Percentiles rank a stretch among this genome's conserved stretches.
These are phyloP conservation scores for Hyphopichia fennica DNA, from an alignment of 1,139 yeast genomes.

Conservation along the genomic window DNA sequence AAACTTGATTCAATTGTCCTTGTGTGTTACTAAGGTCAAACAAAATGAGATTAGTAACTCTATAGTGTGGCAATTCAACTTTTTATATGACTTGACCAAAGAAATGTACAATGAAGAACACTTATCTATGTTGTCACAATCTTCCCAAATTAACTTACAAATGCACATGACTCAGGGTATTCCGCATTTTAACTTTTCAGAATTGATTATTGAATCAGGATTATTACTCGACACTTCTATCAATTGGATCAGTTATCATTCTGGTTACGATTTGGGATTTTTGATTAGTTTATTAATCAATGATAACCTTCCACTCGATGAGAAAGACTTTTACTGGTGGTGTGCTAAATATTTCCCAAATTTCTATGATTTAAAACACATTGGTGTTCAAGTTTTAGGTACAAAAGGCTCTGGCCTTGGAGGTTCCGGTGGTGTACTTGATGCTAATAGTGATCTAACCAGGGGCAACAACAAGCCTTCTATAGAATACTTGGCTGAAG, in stretches of 20 bases:
- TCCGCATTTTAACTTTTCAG: slow-evolving; percentile 78
- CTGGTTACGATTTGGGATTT: slow-evolving; percentile 95
- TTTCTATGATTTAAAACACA: slow-evolving; percentile 78
- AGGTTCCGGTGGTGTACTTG: slow-evolving; percentile 8
- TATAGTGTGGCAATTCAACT: slow-evolving; percentile 94
- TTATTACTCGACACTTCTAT: slow-evolving; percentile 69
- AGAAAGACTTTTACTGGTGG: slow-evolving; percentile 75
- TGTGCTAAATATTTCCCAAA: slow-evolving; percentile 75
- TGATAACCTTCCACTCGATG: slow-evolving; percentile 76
- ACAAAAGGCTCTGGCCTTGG: slow-evolving; percentile 6
- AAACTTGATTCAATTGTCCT: slow-evolving; percentile 82
- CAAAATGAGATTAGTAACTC: slow-evolving; percentile 66
- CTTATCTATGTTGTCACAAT: slow-evolving; percentile 65
- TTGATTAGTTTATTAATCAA: slow-evolving; percentile 75
- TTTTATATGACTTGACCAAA: slow-evolving; percentile 68
- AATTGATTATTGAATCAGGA: slow-evolving; percentile 83
- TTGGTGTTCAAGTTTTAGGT: slow-evolving; percentile 56
- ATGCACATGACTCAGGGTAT: slow-evolving; percentile 79
- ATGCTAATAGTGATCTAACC: slow-evolving; percentile 13
- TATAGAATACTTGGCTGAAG: slow-evolving; percentile 56
- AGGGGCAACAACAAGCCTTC: slow-evolving; percentile 40
- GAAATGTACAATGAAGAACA: slow-evolving; percentile 87
- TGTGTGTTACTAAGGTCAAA: slow-evolving; percentile 76
- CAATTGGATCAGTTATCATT: slow-evolving; percentile 90
- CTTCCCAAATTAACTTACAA: slow-evolving; percentile 81